phyloP scores from a whole-genome alignment of 129 eudicot species.

The Pittosporum tobira region DNA sequence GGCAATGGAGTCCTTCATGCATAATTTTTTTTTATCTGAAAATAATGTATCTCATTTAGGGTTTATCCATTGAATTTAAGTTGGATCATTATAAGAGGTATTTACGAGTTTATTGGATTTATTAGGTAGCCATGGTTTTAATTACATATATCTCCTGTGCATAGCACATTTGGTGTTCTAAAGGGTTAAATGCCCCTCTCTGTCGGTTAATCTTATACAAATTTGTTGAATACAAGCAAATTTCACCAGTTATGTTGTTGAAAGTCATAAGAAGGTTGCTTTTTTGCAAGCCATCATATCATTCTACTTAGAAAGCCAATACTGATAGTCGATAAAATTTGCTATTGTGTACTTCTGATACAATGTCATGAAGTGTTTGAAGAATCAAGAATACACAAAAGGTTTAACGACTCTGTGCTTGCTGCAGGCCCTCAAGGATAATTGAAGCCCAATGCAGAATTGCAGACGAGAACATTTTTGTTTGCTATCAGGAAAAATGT shows the following conservation, averaged over 20 bases:
- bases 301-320: not conserved
- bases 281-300: not conserved
- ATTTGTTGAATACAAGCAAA: not conserved
- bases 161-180: too few species aligned
- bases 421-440: not conserved
- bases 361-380: not conserved
- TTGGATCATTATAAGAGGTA: too few species aligned
- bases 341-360: not conserved
- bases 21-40: too few species aligned
- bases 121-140: too few species aligned
- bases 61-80: too few species aligned
- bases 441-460: not conserved
- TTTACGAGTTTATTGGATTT: too few species aligned
- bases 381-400: not conserved
- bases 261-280: not conserved
- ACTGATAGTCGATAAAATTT: not conserved
- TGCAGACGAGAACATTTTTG: not conserved
- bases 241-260: not conserved
- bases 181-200: too few species aligned
- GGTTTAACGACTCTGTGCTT: too few species aligned
- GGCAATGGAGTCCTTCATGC: too few species aligned
- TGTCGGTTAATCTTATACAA: too few species aligned
- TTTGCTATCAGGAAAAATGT: slow-evolving; percentile 4
- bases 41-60: too few species aligned
- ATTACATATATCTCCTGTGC: too few species aligned